Evolutionary conservation across 2,329 filamentous ascomycete genomes (phyloP), one percentile per base, ranked within the genome.

Genomic region (Aspergillus sp.): DNA sequence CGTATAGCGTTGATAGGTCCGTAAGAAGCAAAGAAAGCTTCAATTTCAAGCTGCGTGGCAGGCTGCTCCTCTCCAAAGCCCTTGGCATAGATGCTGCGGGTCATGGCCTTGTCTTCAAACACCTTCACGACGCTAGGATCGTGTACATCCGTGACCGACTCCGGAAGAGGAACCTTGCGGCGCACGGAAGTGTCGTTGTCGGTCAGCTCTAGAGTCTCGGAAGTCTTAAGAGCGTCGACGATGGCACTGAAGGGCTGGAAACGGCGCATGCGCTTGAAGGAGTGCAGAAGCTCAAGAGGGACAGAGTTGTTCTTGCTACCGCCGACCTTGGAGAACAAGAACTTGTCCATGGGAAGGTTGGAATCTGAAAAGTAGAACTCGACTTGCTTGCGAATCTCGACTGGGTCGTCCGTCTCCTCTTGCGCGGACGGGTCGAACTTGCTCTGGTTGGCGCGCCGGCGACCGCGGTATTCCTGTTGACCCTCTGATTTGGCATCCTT

Each of bases 301-400:
- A 99, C 89, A 48, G 93, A 85, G 52, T 72, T 70, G 77, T 91
- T 90, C 83, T 97, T 85, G 66, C 86, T 83, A 60, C 94, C 94
- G 45, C 89, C 90, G 59, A 92, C 91, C 72, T 89, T 84, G 66
- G 87, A 84, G 82, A 93, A 91, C 69, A 99, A 85, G 81, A 92
- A 96, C 76, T 92, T 91, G 80, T 99, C 96, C 72, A 87, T 88
- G 55, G 90, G 89, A 43, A 99, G 87, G 80, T 97, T 97, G 72
- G 89, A 91, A 77, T 96, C 91, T 72, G 91, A 91, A 80, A 97
- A 96, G 84, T 97, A 97, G 79, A 97, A 97, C 76, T 97, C 93
- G 70, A 97, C 91, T 90, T 96, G 93, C 74, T 89, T 89, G 76
- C 92, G 90, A 72, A 97, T 97, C 78, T 90, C 86, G 25, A 83